Evolutionary conservation across 345 rosid species (phyloP), one percentile per base, ranked within the genome.

Genomic region (Lepidium sativum): DNA sequence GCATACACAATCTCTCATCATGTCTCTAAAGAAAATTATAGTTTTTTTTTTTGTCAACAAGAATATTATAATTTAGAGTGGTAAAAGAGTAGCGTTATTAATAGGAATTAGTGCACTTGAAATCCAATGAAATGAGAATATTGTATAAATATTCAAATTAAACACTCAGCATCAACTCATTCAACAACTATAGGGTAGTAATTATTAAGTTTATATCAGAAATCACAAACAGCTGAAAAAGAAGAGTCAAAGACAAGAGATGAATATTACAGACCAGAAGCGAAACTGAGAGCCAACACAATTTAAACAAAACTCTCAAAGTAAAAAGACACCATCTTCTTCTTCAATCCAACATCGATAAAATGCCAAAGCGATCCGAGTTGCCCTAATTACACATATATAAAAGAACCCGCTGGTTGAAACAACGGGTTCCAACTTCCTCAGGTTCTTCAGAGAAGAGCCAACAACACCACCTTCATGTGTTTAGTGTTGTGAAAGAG

Each of bases 281-380:
- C 32, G 45, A 69, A 59, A 69, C 27, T 33, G 33, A 10, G 39
- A 69, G 33, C 35, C 37, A 69, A 69, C 60, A 60, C 38, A 69
- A 51, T 6, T 33, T 33, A 14, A 50, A 40, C 37, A 50, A 11
- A 59, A 68, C 34, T 51, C 45, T 59, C 27, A 49, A 57, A 68
- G 44, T 49, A 13, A 58, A 58, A 42, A 50, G 21, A 43, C 23
- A 42, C 6, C 53, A 60, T 41, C 68, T 23, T 53, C 48, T 33
- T 50, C 52, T 69, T 69, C 62, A 69, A 16, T 69, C 48, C 38
- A 21, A 61, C 57, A 3, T 54, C 15, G 17, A 53, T 55, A 49
- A 70, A 61, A 62, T 70, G 63, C 74, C 74, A 70, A 70, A 70
- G 63, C 68, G 69, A 70, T 53, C 54, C 40, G 54, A 70, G 51